Evolutionary conservation across 208 protist genomes (phyloP).

Genomic region (Trypanosoma theileri): DNA sequence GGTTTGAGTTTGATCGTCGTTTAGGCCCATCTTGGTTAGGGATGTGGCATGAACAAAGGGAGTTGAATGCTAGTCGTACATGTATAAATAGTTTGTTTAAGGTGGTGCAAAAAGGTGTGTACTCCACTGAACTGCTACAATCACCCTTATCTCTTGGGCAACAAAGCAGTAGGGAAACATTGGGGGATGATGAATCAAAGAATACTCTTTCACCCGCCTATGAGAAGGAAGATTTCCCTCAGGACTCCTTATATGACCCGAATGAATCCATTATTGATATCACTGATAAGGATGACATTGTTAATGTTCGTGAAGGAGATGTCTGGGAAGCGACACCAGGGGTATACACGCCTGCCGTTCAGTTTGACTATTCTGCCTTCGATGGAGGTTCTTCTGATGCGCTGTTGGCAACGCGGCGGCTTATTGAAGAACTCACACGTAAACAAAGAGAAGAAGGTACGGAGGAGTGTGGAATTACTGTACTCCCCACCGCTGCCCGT

Average conservation of each 20-base stretch:
- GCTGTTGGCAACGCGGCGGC: conserved; percentile 37
- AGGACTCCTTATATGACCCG: too few species aligned
- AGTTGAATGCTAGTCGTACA: conserved; percentile 1
- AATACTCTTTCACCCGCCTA: too few species aligned
- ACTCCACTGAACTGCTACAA: background rate
- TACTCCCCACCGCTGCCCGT: conserved; percentile 48
- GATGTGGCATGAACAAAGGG: conserved; percentile 11
- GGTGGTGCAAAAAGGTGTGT: background rate
- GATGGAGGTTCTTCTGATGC: conserved; percentile 54
- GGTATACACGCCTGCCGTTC: conserved; percentile 42
- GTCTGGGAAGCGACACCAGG: conserved; percentile 10
- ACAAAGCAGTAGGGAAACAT: background rate
- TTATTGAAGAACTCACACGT: conserved; percentile 22
- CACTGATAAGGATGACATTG: background rate
- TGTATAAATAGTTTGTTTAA: background rate
- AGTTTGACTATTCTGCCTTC: conserved; percentile 74
- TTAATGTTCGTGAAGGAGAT: conserved; percentile 32
- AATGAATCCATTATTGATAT: too few species aligned
- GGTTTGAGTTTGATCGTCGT: background rate
- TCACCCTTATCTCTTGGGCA: background rate
- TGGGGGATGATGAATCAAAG: background rate
- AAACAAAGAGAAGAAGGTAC: conserved; percentile 21
- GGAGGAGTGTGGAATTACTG: conserved; percentile 24
- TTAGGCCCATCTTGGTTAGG: background rate
- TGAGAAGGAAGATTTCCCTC: too few species aligned